phyloP scores from a whole-genome alignment of 768 basidiomycete species.

The Strobilomyces echinocephalus region DNA sequence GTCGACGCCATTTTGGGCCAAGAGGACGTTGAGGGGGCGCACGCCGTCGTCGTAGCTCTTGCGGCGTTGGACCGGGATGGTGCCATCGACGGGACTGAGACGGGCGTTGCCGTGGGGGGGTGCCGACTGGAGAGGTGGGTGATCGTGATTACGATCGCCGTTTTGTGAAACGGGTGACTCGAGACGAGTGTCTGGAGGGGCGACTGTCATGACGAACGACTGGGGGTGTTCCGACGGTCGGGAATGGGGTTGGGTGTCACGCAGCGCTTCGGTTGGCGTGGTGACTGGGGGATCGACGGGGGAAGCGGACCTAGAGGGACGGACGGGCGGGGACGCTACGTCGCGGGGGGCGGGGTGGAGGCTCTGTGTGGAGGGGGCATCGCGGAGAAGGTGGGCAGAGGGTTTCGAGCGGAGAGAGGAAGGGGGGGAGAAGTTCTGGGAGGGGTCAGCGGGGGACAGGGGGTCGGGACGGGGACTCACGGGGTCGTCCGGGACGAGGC shows the following conservation, averaged over 20 bases:
- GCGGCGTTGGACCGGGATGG: conserved; percentile 22
- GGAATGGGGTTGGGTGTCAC: conserved; percentile 5
- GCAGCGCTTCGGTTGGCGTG: conserved; percentile 20
- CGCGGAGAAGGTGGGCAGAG: conserved; percentile 22
- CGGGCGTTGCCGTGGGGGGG: conserved; percentile 11
- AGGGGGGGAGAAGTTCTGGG: conserved; percentile 27
- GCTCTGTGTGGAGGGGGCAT: conserved; percentile 23
- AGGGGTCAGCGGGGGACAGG: conserved; percentile 14
- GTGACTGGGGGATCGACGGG: conserved; percentile 11
- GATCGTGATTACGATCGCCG: neutral
- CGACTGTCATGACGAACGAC: conserved; percentile 41
- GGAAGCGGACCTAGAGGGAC: conserved; percentile 10
- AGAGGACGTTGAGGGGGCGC: conserved; percentile 36
- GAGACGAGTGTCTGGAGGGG: conserved; percentile 31
- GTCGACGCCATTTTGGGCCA: conserved; percentile 18
- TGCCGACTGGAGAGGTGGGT: conserved; percentile 17
- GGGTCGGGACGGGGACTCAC: no score
- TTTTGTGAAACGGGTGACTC: conserved; percentile 7
- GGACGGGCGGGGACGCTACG: neutral
- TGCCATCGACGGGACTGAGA: conserved; percentile 17
- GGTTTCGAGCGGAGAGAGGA: conserved; percentile 20
- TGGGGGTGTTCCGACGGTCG: conserved; percentile 30
- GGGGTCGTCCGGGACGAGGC: conserved; percentile 24
- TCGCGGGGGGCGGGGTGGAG: conserved; percentile 13
- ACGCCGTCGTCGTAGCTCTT: conserved; percentile 44